Evolutionary conservation across 1,284 basidiomycete species (phyloP).

Genomic region (Ustilago tritici): DNA sequence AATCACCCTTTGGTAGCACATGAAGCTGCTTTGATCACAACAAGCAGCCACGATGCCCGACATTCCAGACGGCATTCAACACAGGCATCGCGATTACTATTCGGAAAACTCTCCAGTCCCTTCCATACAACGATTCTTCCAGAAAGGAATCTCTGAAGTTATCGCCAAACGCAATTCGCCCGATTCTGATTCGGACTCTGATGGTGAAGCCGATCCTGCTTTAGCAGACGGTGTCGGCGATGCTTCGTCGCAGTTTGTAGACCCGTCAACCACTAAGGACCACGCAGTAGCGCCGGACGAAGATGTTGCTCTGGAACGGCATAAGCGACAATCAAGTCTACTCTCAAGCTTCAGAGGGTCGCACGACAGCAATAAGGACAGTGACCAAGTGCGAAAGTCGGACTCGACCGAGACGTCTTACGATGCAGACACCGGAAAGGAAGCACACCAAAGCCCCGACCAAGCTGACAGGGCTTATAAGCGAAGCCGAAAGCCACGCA

Average conservation of each 20-base stretch:
- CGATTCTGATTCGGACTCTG: conserved; percentile 35
- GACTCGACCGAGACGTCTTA: conserved; percentile 1
- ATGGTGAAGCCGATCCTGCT: conserved; percentile 6
- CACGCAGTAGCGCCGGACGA: background rate
- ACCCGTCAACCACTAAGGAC: background rate
- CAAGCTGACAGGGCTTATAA: conserved; percentile 20
- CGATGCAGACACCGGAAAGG: conserved; percentile 1
- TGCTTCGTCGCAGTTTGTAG: background rate
- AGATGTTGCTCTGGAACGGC: background rate
- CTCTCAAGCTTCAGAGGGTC: conserved; percentile 14
- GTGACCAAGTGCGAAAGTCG: background rate
- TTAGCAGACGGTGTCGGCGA: background rate
- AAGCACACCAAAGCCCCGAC: conserved; percentile 12
- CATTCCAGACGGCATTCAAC: conserved; percentile 18
- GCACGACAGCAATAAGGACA: conserved; percentile 2
- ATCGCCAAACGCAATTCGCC: conserved; percentile 28
- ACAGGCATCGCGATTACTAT: conserved; percentile 44
- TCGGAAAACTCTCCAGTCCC: conserved; percentile 44
- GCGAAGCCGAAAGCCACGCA: conserved; percentile 26
- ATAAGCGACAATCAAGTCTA: conserved; percentile 6
- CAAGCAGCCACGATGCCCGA: conserved; percentile 10
- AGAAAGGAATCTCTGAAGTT: conserved; percentile 42
- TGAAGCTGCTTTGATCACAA: background rate
- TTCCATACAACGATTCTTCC: conserved; percentile 51
- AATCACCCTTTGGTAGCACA: background rate